Base-by-base conservation (phyloP, 73 alveolate genomes). In the Paramecium primaurelia region DNA sequence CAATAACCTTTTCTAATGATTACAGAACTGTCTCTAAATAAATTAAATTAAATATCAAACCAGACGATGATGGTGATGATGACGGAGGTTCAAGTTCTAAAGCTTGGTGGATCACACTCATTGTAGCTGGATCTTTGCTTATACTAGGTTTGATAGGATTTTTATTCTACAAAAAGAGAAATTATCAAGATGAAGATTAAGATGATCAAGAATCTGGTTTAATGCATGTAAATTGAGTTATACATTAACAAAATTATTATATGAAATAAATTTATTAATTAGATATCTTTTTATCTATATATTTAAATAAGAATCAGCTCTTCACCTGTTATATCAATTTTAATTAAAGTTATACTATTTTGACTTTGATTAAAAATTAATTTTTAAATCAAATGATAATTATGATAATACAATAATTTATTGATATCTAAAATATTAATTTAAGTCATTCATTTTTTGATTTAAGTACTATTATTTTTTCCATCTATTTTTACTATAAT, bases 101-200 rank as follows among this genome's bases (percentile, higher is more conserved):
- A 3, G 40, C 49, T 28, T 77, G 90, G 91, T 44, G 77, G 91
- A 80, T 80, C 26, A 80, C 30, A 8, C 30, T 80, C 14, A 80
- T 80, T 28, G 36, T 80, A 20, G 75, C 25, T 45, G 91, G 73
- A 5, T 40, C 77, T 2, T 0, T 80, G 0, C 5, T 80, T 14
- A 0, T 80, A 4, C 2, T 80, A 25, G 75, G 91, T 26, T 3
- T 80, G 25, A 3, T 40, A 22, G 91, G 75, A 44, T 80, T 80
- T 38, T 22, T 80, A 0, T 80, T 80, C 77, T 80, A 25, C 11
- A 80, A 26, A 25, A 80, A 80, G 60, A 34, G 8, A n/a, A 37
- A 36, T 2, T 37, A 36, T 9, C 6, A 73, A 22, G 54, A n/a
- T 7, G 86, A 71, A n/a, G 58, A 54, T 54, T 18, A 18, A 54